Percentiles rank a stretch among this genome's conserved stretches.
Conservation (phyloP, 2,329 filamentous ascomycete species). For the Venturiaceae sp. region DNA sequence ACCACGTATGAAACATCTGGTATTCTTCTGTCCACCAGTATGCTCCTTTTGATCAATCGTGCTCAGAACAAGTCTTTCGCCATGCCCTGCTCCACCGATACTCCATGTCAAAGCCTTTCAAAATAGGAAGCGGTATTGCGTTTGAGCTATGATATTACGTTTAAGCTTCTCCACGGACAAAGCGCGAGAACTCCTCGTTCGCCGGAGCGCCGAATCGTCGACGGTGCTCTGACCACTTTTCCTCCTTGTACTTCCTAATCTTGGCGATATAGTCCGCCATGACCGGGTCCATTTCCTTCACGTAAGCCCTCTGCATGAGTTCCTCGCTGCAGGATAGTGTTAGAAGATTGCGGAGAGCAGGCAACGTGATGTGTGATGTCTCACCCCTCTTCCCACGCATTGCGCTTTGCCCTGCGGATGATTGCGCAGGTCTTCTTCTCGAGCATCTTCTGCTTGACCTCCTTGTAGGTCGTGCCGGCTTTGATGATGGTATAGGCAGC, state of each 20-base stretch:
- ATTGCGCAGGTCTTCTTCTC: not conserved
- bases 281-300: not conserved
- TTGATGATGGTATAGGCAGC: not conserved
- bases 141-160: not conserved
- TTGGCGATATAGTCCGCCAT: not conserved
- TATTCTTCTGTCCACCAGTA: too few species aligned
- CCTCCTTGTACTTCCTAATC: not conserved
- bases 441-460: not conserved
- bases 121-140: not conserved
- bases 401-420: not conserved
- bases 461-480: not conserved
- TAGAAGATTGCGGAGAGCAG: not conserved
- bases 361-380: not conserved
- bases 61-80: not conserved
- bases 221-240: not conserved
- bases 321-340: not conserved
- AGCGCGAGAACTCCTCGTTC: not conserved
- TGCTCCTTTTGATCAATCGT: not conserved
- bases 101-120: not conserved
- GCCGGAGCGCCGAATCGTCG: not conserved
- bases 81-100: not conserved
- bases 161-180: not conserved
- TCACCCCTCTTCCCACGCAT: not conserved
- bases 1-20: too few species aligned
- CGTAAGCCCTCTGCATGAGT: not conserved